A percentile compares a stretch with the other conserved stretches of the same genome.
These are phyloP conservation scores for Vanderwaltozyma verrucispora DNA, from an alignment of 805 yeast genomes.

Conservation along the genomic window DNA sequence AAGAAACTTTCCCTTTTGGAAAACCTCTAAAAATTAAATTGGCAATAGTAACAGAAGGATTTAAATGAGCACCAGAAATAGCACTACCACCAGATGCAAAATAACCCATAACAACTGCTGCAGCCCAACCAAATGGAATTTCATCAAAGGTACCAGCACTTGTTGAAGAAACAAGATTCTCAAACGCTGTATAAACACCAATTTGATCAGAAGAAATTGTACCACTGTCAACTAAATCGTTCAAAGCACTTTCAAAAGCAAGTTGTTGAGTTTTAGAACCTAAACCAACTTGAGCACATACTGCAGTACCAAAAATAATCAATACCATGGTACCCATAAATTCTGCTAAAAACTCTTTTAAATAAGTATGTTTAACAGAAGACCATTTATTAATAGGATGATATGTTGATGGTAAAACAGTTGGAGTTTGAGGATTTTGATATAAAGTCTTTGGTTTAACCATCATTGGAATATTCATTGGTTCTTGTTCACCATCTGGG, in stretches of 20 bases:
- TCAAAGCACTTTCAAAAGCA: conserved; percentile 3
- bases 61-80: conserved; percentile 48
- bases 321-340: conserved; percentile 40
- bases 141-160: conserved; percentile 34
- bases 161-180: conserved; percentile 6
- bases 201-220: conserved; percentile 3
- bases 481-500: conserved; percentile 4
- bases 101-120: conserved; percentile 44
- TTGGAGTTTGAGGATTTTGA: conserved; percentile 31
- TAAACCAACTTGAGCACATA: conserved; percentile 35
- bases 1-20: conserved; percentile 38
- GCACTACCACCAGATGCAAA: conserved; percentile 40
- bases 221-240: not conserved
- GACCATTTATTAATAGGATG: conserved; percentile 31
- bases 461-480: conserved; percentile 19
- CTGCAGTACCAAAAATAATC: conserved; percentile 39
- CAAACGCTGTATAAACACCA: conserved; percentile 4
- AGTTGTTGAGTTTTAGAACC: conserved; percentile 24
- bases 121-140: conserved; percentile 42
- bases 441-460: conserved; percentile 30
- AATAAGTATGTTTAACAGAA: conserved; percentile 24
- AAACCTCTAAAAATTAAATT: conserved; percentile 41
- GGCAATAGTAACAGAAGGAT: conserved; percentile 42
- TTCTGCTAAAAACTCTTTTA: conserved; percentile 42
- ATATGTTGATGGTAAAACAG: conserved; percentile 29